A percentile compares a stretch with the other conserved stretches of the same genome.
Conservation (phyloP, 768 basidiomycete species). For the Mycena olivaceomarginata region DNA sequence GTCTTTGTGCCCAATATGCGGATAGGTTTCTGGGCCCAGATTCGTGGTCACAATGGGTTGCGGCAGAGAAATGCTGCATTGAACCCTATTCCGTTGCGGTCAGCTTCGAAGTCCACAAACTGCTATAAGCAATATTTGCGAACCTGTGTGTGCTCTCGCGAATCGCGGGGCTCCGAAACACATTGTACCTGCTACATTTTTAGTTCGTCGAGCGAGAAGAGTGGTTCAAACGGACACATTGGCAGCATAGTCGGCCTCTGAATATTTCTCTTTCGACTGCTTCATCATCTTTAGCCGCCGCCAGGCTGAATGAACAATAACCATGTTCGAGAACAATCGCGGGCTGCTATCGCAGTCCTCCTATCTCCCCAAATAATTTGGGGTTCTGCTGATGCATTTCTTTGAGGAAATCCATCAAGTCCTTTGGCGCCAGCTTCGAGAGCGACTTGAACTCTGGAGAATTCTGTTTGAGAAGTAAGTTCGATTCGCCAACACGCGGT, state of each 20-base stretch:
- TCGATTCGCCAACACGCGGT: background rate
- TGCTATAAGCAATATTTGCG: slow-evolving; percentile 18
- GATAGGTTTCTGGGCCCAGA: slow-evolving; percentile 50
- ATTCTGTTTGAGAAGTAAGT: slow-evolving; percentile 40
- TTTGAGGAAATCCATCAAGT: slow-evolving; percentile 56
- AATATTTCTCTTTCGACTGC: slow-evolving; percentile 66
- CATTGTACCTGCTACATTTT: slow-evolving; percentile 62
- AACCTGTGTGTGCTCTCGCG: slow-evolving; percentile 65
- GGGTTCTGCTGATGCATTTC: slow-evolving; percentile 55
- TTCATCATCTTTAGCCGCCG: slow-evolving; percentile 64
- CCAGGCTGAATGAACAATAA: slow-evolving; percentile 67
- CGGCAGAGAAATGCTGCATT: slow-evolving; percentile 69
- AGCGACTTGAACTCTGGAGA: slow-evolving; percentile 52
- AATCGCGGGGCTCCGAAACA: slow-evolving; percentile 68
- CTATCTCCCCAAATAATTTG: slow-evolving; percentile 60
- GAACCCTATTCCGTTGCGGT: slow-evolving; percentile 58
- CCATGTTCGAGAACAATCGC: slow-evolving; percentile 60
- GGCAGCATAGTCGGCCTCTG: slow-evolving; percentile 73
- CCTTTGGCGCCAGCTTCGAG: slow-evolving; percentile 45
- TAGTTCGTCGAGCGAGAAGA: background rate
- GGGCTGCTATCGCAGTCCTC: slow-evolving; percentile 29
- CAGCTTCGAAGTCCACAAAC: slow-evolving; percentile 10
- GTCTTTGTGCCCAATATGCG: slow-evolving; percentile 67
- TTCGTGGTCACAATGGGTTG: slow-evolving; percentile 58
- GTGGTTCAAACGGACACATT: slow-evolving; percentile 64